These are phyloP conservation scores for Sugiyamaella valdiviana DNA, from an alignment of 805 yeast genomes.

Conservation along the genomic window DNA sequence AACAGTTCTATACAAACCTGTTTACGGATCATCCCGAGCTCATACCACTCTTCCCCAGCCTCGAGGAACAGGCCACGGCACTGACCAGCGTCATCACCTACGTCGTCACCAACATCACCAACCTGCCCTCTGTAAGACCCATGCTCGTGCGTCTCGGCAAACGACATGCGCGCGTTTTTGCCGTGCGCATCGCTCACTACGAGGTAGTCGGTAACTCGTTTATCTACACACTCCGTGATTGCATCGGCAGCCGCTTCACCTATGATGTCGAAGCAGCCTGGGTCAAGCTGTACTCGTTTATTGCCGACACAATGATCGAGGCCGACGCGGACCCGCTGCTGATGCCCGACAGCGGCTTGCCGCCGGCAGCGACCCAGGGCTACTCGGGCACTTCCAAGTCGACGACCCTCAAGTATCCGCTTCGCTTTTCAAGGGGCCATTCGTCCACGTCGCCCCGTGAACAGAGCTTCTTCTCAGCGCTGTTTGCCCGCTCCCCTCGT, in stretches of 20 bases:
- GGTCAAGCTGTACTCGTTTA: constrained; percentile 28
- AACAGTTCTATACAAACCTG: constrained; percentile 68
- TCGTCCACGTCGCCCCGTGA: not conserved
- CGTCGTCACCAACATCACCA: constrained; percentile 59
- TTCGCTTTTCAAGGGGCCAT: not conserved
- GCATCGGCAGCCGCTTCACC: constrained; percentile 23
- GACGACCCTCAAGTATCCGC: not conserved
- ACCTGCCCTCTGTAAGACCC: constrained; percentile 50
- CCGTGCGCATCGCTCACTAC: constrained; percentile 44
- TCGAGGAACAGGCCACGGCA: constrained; percentile 71
- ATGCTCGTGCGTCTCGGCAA: constrained; percentile 61
- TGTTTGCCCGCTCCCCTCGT: not conserved
- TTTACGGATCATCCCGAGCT: constrained; percentile 54
- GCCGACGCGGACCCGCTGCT: constrained; percentile 31
- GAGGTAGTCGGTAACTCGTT: constrained; percentile 28
- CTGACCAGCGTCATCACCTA: constrained; percentile 72
- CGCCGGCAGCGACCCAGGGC: not conserved
- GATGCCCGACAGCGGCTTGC: not conserved
- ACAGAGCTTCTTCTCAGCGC: not conserved
- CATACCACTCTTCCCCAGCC: constrained; percentile 63
- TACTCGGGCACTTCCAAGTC: not conserved
- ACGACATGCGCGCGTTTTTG: constrained; percentile 67
- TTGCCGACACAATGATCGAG: constrained; percentile 26
- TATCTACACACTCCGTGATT: constrained; percentile 24
- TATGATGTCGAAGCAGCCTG: constrained; percentile 28